phyloP scores from a whole-genome alignment of 2,329 filamentous ascomycete genomes.

The Curvularia lunata region DNA sequence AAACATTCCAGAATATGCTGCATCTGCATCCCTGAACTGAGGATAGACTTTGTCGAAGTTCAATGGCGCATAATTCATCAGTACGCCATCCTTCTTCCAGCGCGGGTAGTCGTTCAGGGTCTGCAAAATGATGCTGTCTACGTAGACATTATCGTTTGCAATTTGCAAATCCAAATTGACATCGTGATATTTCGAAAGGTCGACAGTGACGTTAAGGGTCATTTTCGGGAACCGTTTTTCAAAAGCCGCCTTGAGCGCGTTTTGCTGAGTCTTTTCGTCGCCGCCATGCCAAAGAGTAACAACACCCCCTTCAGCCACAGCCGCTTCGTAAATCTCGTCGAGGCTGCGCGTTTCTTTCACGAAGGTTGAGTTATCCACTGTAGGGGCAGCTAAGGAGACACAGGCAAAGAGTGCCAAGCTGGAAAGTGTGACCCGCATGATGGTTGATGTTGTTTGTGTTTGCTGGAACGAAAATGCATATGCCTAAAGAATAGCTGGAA shows the following conservation, averaged over 20 bases:
- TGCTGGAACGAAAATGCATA: no score
- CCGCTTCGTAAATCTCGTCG: constrained; percentile 59
- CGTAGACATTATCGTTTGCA: constrained; percentile 37
- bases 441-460: neutral
- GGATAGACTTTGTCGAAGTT: constrained; percentile 55
- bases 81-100: constrained; percentile 57
- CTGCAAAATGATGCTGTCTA: constrained; percentile 59
- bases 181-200: constrained; percentile 64
- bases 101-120: constrained; percentile 60
- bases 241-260: constrained; percentile 53
- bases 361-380: no score
- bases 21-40: constrained; percentile 52
- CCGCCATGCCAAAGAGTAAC: constrained; percentile 59
- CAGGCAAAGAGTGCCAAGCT: constrained; percentile 10
- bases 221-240: constrained; percentile 58
- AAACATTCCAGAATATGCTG: constrained; percentile 54
- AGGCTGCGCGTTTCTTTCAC: constrained; percentile 54
- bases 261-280: constrained; percentile 53
- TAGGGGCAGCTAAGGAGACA: constrained; percentile 1
- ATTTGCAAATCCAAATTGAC: constrained; percentile 56
- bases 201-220: constrained; percentile 61
- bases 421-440: constrained; percentile 6
- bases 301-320: constrained; percentile 55
- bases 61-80: constrained; percentile 59
- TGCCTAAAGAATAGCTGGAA: no score